phyloP scores from a whole-genome alignment of 2,329 filamentous ascomycete species.

The Aspergillus sp. region DNA sequence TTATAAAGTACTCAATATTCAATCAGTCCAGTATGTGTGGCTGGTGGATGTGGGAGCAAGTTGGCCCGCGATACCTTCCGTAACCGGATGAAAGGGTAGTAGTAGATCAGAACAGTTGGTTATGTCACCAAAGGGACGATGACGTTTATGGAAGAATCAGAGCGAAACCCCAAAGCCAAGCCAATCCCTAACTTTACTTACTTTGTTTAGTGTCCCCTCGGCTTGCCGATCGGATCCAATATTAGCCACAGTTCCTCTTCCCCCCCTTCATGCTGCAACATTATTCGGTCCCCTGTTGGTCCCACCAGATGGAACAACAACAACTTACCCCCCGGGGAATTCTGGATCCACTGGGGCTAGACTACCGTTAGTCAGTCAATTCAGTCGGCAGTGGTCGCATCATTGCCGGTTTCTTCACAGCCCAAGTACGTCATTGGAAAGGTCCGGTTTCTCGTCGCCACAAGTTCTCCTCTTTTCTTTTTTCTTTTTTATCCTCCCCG shows the following conservation, averaged over 20 bases:
- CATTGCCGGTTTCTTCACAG: background rate
- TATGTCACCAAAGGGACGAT: too few relatives aligned
- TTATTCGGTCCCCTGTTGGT: too few relatives aligned
- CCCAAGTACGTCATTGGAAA: conserved; percentile 2
- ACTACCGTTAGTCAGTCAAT: background rate
- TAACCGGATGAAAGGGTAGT: too few relatives aligned
- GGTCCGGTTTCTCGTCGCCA: conserved; percentile 4
- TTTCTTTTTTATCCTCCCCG: background rate
- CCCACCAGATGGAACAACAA: background rate
- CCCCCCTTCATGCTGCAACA: background rate
- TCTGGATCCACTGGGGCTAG: background rate
- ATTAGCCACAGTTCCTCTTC: background rate
- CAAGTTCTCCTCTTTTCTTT: background rate
- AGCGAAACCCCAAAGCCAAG: too few relatives aligned
- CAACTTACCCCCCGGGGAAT: conserved; percentile 4
- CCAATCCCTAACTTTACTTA: too few relatives aligned
- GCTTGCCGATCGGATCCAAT: conserved; percentile 6
- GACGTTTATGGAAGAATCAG: too few relatives aligned
- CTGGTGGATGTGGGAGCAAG: too few relatives aligned
- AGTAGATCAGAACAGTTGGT: too few relatives aligned
- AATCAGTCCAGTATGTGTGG: too few relatives aligned
- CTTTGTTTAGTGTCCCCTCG: background rate
- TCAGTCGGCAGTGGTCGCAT: background rate
- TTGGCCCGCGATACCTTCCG: too few relatives aligned
- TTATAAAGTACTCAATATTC: too few relatives aligned